These are phyloP conservation scores for Ophiobolus disseminans DNA, from an alignment of 2,329 filamentous ascomycete genomes.

Conservation along the genomic window DNA sequence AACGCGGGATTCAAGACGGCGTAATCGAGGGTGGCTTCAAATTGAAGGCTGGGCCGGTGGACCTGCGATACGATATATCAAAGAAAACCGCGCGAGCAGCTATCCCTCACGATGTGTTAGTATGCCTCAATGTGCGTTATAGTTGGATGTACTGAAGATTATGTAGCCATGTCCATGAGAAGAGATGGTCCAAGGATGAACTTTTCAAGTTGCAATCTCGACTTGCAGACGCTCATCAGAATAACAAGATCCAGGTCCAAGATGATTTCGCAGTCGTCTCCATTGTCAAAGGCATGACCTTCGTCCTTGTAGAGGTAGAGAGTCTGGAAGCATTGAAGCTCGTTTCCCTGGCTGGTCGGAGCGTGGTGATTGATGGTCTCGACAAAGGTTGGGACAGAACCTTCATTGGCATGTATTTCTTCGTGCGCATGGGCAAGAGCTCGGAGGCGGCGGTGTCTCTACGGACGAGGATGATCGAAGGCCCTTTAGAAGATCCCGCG, in stretches of 20 bases:
- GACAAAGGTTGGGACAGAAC: slow-evolving; percentile 61
- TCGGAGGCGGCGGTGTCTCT: slow-evolving; percentile 47
- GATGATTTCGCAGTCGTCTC: slow-evolving; percentile 49
- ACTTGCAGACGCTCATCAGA: slow-evolving; percentile 33
- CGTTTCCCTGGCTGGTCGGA: slow-evolving; percentile 45
- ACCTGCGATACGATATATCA: slow-evolving; percentile 49
- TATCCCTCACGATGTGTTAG: slow-evolving; percentile 70
- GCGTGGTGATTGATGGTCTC: slow-evolving; percentile 44
- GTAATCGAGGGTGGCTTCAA: slow-evolving; percentile 49
- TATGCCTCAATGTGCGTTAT: slow-evolving; percentile 11
- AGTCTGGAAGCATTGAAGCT: slow-evolving; percentile 64
- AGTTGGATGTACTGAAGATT: slow-evolving; percentile 11
- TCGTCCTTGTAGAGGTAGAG: slow-evolving; percentile 69
- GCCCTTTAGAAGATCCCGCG: slow-evolving; percentile 57
- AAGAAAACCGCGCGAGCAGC: slow-evolving; percentile 61
- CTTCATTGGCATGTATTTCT: slow-evolving; percentile 67
- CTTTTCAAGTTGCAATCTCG: slow-evolving; percentile 45
- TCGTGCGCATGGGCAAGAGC: slow-evolving; percentile 53
- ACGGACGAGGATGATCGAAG: slow-evolving; percentile 67
- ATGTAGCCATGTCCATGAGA: slow-evolving; percentile 35
- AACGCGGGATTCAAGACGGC: slow-evolving; percentile 22
- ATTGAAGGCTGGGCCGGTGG: slow-evolving; percentile 56
- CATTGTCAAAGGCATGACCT: slow-evolving; percentile 77
- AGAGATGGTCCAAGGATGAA: slow-evolving; percentile 28
- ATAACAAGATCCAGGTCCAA: slow-evolving; percentile 18